Evolutionary conservation across 192 early-diverging fungal species (phyloP).

Genomic region (Phycomyces nitens): DNA sequence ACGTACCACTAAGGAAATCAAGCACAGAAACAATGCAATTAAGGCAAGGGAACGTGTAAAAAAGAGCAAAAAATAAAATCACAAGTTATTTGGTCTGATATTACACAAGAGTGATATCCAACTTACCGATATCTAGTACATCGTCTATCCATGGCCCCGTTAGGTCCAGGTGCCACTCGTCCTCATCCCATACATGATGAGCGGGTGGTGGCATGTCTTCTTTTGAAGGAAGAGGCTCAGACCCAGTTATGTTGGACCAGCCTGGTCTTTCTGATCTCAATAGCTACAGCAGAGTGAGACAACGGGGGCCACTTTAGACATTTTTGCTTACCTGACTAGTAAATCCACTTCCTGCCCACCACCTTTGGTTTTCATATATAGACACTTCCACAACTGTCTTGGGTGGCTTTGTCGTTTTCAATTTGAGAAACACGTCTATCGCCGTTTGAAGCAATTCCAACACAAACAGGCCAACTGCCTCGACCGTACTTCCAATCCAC

Average conservation of each 20-base stretch:
- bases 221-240: slow-evolving; percentile 23
- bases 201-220: slow-evolving; percentile 26
- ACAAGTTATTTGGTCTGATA: too few species aligned
- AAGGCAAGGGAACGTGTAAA: background rate
- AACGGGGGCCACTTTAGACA: too few species aligned
- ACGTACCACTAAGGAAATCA: slow-evolving; percentile 17
- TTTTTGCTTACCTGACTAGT: slow-evolving; percentile 34
- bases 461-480: slow-evolving; percentile 8
- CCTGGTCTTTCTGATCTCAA: slow-evolving; percentile 26
- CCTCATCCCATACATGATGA: slow-evolving; percentile 29
- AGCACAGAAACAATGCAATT: background rate
- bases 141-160: slow-evolving; percentile 36
- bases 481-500: slow-evolving; percentile 34
- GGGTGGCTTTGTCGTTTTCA: background rate
- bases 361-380: slow-evolving; percentile 37
- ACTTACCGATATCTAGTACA: slow-evolving; percentile 25
- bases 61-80: too few species aligned
- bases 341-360: slow-evolving; percentile 27
- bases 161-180: slow-evolving; percentile 33
- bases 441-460: slow-evolving; percentile 19
- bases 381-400: slow-evolving; percentile 10
- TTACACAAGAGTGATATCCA: background rate
- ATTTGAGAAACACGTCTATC: slow-evolving; percentile 10
- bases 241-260: slow-evolving; percentile 34
- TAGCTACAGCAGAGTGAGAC: slow-evolving; percentile 13